Base-by-base conservation (phyloP, 2,329 filamentous ascomycete genomes). In the Neonectria punicea region DNA sequence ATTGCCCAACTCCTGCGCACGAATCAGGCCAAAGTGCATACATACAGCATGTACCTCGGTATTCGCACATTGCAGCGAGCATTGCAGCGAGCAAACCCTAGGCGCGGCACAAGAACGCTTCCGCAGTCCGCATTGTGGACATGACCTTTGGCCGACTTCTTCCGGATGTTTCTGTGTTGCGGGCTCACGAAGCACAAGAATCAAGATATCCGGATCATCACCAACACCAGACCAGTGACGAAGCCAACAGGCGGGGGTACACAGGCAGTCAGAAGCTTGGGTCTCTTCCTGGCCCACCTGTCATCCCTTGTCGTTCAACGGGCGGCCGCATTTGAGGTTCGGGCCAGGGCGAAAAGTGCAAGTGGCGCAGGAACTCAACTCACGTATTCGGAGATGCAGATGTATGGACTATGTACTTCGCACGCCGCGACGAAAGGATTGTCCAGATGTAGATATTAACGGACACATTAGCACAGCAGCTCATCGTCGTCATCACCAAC, bases 1-100 rank as follows among this genome's bases (percentile, higher is more conserved):
- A 56, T 43, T 50, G 55, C 36, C 54, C 50, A 53, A 58, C 56
- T 43, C 20, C 22, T 46, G 41, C 47, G 58, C 32, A 54, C 47
- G 2, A 51, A 51, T 20, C 39, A 51, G 49, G 61, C 50, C 43
- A 41, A 58, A 63, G 55, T 63, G 61, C 50, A 51, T 59, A 59
- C 61, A 63, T 51, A 20, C n/a, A 25, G 18, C 3, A 41, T 41
- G n/a, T 28, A 43, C n/a, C 25, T 25, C 25, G 25, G 25, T 25
- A 25, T 5, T 25, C 10, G 39, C 44, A 22, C 16, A 47, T 55
- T 50, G 50, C 56, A 55, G 30, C 30, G 28, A 25, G 25, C 25
- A 25, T 25, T 25, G 25, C 25, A 25, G 58, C 39, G 20, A 60
- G 61, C 61, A 64, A 53, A 53, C 61, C 11, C 44, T 1, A 25